Base-by-base conservation (phyloP, 2,329 filamentous ascomycete species). In the Chrysoporthe austroafricana region DNA sequence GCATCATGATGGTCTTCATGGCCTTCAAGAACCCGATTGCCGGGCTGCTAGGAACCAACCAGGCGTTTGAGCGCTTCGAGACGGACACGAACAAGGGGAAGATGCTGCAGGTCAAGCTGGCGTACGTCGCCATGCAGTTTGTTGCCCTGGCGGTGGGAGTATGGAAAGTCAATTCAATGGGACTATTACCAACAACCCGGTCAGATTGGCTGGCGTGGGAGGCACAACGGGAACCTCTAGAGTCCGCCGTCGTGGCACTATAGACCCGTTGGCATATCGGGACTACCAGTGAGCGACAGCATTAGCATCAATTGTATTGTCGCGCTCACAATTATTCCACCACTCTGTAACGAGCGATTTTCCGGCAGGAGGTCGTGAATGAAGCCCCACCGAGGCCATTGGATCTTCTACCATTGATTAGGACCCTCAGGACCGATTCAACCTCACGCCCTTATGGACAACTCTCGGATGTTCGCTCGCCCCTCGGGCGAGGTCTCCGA, bases 1-100 rank as follows among this genome's bases (percentile, higher is more conserved):
- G 92, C 80, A 98, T 99, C 81, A 98, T 98, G 93, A 99, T 98
- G 94, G 95, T 98, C 21, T 94, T 95, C 75, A 98, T 97, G 91
- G 90, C 97, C 58, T 99, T 99, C 86, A 98, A 98, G 85, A 96
- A 92, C 73, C 96, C 96, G 11, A 86, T 99, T 69, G 88, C 93
- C 79, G 96, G 94, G 44, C 82, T 98, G 58, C 81, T 97, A 69
- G 88, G 84, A 73, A 95, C 95, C 60, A 94, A 96, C 76, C 87
- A 90, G 76, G 92, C 92, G n/a, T 98, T 99, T 78, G 88, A 93
- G 76, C 90, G 91, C 70, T 97, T 97, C 79, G 93, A 97, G 78
- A 94, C 92, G 26, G 90, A 93, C 64, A 88, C 87, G 44, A 97
- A 92, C 73, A 87, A 86, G 71, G 83, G 81, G 50, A 88, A 93